Evolutionary conservation across 2,329 filamentous ascomycete genomes (phyloP).

Genomic region (Aureobasidium sp.): DNA sequence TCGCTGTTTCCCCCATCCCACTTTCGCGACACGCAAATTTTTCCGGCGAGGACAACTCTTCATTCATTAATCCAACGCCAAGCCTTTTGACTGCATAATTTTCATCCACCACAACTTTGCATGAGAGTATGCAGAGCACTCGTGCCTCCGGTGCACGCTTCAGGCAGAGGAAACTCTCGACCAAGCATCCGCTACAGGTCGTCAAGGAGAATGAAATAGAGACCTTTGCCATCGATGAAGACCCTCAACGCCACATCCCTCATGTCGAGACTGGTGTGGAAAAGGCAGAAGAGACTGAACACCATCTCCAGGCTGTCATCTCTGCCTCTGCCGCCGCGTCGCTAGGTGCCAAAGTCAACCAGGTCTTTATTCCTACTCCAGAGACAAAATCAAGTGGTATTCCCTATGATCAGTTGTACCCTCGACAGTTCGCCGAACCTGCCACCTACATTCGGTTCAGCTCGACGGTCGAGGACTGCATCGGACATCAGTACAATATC

Average conservation of each 20-base stretch:
- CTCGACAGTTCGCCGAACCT: slow-evolving; percentile 69
- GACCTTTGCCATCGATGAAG: slow-evolving; percentile 62
- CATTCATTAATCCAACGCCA: slow-evolving; percentile 11
- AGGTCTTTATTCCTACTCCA: slow-evolving; percentile 60
- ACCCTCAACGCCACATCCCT: slow-evolving; percentile 68
- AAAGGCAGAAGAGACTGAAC: slow-evolving; percentile 95
- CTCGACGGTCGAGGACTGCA: slow-evolving; percentile 93
- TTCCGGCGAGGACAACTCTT: slow-evolving; percentile 5
- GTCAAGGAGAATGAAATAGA: slow-evolving; percentile 83
- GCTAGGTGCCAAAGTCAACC: slow-evolving; percentile 52
- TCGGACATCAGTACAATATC: slow-evolving; percentile 89
- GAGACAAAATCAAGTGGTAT: slow-evolving; percentile 54
- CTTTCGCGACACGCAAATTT: slow-evolving; percentile 11
- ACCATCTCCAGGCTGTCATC: slow-evolving; percentile 84
- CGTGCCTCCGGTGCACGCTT: slow-evolving; percentile 18
- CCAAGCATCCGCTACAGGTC: slow-evolving; percentile 79
- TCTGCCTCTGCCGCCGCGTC: slow-evolving; percentile 48
- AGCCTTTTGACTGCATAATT: slow-evolving; percentile 12
- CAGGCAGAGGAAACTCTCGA: slow-evolving; percentile 88
- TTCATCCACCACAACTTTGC: slow-evolving; percentile 7
- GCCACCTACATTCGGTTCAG: slow-evolving; percentile 96
- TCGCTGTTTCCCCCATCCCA: not conserved
- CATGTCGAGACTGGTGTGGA: slow-evolving; percentile 94
- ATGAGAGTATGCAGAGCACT: slow-evolving; percentile 15
- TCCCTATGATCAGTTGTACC: slow-evolving; percentile 85